phyloP scores from a whole-genome alignment of 2,329 filamentous ascomycete species.

The Leptographium lundbergii region DNA sequence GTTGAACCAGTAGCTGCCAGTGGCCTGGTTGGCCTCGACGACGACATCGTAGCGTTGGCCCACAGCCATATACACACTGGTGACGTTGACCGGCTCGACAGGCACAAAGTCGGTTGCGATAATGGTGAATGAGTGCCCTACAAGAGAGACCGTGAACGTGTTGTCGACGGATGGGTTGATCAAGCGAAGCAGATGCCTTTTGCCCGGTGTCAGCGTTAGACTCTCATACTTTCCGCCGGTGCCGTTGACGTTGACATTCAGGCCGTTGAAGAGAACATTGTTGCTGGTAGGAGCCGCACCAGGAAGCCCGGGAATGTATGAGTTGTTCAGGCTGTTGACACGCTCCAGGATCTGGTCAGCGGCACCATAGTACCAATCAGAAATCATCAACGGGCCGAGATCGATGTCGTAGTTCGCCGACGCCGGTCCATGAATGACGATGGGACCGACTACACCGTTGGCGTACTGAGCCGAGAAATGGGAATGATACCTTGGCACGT shows the following conservation, averaged over 20 bases:
- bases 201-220: conserved; percentile 27
- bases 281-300: conserved; percentile 19
- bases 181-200: conserved; percentile 34
- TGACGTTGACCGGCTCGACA: conserved; percentile 34
- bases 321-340: conserved; percentile 15
- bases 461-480: conserved; percentile 38
- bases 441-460: conserved; percentile 37
- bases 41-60: conserved; percentile 31
- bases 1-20: conserved; percentile 30
- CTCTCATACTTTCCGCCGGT: conserved; percentile 20
- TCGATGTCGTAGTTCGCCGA: conserved; percentile 40
- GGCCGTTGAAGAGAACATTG: conserved; percentile 35
- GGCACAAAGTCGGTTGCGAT: conserved; percentile 40
- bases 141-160: conserved; percentile 34
- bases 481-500: conserved; percentile 28
- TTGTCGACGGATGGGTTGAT: conserved; percentile 40
- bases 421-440: conserved; percentile 37
- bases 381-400: conserved; percentile 38
- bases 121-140: conserved; percentile 26
- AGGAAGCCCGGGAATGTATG: conserved; percentile 6
- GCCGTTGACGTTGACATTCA: conserved; percentile 18
- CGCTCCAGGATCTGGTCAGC: conserved; percentile 24
- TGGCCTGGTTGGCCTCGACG: conserved; percentile 25
- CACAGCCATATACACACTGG: conserved; percentile 36
- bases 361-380: conserved; percentile 42